A percentile compares a stretch with the other conserved stretches of the same genome.
Conservation (phyloP, 73 alveolate genomes). For the Blepharisma japonicum region DNA sequence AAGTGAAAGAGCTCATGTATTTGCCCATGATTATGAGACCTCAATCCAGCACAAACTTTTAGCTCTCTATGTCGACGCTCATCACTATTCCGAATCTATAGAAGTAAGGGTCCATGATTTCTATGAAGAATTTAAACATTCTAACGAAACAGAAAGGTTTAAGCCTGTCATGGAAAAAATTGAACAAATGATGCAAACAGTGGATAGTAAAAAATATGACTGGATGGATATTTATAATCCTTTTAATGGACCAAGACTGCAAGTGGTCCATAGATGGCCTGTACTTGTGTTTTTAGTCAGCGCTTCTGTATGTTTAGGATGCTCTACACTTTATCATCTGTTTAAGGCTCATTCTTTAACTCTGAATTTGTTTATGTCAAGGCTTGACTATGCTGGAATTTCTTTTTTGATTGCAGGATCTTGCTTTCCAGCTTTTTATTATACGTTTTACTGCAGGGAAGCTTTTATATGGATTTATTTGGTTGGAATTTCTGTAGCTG, state of each 20-base stretch:
- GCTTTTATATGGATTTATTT: conserved; percentile 45
- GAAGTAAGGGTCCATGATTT: too few species aligned
- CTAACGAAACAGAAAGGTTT: too few species aligned
- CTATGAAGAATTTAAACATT: too few species aligned
- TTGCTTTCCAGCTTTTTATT: conserved; percentile 83
- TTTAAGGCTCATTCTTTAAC: conserved; percentile 39
- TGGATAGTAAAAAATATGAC: too few species aligned
- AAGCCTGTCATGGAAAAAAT: too few species aligned
- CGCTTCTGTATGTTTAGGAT: background rate
- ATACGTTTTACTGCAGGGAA: conserved; percentile 77
- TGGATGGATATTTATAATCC: too few species aligned
- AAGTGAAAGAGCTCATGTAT: too few species aligned
- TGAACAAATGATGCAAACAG: too few species aligned
- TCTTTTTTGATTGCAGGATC: conserved; percentile 89
- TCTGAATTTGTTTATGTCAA: conserved; percentile 51
- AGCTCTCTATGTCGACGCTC: too few species aligned
- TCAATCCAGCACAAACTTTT: too few species aligned
- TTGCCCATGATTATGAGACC: too few species aligned
- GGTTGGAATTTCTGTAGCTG: conserved; percentile 42
- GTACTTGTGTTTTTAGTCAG: background rate
- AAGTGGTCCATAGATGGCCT: conserved; percentile 23
- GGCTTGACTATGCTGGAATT: conserved; percentile 95
- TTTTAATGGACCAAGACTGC: background rate
- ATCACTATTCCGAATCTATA: too few species aligned
- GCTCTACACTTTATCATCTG: conserved; percentile 4